Evolutionary conservation across 345 rosid genomes (phyloP).

Genomic region (Melaleuca alternifolia): DNA sequence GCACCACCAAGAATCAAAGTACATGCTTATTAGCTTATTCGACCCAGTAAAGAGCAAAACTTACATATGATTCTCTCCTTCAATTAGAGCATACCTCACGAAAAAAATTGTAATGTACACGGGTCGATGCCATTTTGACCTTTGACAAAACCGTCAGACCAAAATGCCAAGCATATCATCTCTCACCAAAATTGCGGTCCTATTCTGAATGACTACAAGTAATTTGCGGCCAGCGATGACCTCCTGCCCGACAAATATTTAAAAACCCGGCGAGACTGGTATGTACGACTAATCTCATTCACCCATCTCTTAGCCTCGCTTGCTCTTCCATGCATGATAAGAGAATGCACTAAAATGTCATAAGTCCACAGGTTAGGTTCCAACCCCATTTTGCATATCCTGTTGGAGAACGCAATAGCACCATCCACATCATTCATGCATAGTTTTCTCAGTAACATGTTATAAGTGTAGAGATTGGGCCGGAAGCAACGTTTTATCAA

Average conservation of each 20-base stretch:
- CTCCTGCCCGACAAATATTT: not conserved
- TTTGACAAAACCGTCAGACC: not conserved
- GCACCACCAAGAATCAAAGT: not conserved
- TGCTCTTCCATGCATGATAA: conserved; percentile 17
- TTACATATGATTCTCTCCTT: not conserved
- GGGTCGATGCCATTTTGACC: not conserved
- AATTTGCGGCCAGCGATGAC: not conserved
- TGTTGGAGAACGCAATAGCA: conserved; percentile 34
- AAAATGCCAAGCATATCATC: not conserved
- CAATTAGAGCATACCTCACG: not conserved
- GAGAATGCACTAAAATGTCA: conserved; percentile 25
- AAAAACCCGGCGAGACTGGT: not conserved
- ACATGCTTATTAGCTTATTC: not conserved
- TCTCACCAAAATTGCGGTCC: not conserved
- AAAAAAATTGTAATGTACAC: not conserved
- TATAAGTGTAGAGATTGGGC: conserved; percentile 42
- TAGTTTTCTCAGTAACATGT: conserved; percentile 46
- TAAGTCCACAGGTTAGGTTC: conserved; percentile 55
- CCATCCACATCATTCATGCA: conserved; percentile 18
- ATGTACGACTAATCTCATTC: conserved; percentile 10
- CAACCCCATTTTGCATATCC: conserved; percentile 43
- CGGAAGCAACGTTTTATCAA: conserved; percentile 54
- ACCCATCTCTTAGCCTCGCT: conserved; percentile 28
- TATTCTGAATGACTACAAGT: not conserved
- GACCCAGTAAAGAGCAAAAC: not conserved